Evolutionary conservation across 2,329 filamentous ascomycete species (phyloP).

Genomic region (Torrubiellomyces zombiae): DNA sequence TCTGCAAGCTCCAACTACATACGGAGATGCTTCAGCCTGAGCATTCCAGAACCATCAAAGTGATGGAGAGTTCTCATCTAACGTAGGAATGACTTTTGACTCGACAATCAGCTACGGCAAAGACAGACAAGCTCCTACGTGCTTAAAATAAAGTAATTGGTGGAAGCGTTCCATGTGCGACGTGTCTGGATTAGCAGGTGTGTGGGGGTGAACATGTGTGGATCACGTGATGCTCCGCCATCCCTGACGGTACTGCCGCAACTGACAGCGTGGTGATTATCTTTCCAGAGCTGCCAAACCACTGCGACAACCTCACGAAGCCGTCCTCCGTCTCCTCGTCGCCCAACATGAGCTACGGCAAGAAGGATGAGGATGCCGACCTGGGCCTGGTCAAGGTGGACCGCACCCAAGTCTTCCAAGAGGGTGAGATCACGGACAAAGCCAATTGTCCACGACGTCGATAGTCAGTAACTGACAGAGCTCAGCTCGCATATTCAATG

Average conservation of each 20-base stretch:
- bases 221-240: constrained; percentile 19
- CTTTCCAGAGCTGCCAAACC: constrained; percentile 12
- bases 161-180: too few species aligned
- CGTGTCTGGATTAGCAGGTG: too few species aligned
- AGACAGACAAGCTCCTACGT: too few species aligned
- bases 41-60: too few species aligned
- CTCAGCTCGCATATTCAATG: constrained; percentile 89
- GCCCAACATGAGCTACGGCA: constrained; percentile 82
- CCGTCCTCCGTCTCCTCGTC: constrained; percentile 15
- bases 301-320: constrained; percentile 16
- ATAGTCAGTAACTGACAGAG: constrained; percentile 3
- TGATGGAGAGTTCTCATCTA: too few species aligned
- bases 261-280: constrained; percentile 24
- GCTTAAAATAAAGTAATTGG: too few species aligned
- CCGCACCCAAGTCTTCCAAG: constrained; percentile 94
- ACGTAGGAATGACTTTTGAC: too few species aligned
- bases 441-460: constrained; percentile 6
- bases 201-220: too few species aligned
- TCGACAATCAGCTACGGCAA: too few species aligned
- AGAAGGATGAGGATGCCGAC: constrained; percentile 98
- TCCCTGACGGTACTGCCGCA: constrained; percentile 15
- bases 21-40: too few species aligned
- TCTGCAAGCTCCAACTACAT: too few species aligned
- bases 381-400: constrained; percentile 91
- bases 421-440: constrained; percentile 45